Percentiles rank a stretch among this genome's conserved stretches.
Conservation (phyloP, 768 basidiomycete genomes). For the Trichaptum fuscoviolaceum region DNA sequence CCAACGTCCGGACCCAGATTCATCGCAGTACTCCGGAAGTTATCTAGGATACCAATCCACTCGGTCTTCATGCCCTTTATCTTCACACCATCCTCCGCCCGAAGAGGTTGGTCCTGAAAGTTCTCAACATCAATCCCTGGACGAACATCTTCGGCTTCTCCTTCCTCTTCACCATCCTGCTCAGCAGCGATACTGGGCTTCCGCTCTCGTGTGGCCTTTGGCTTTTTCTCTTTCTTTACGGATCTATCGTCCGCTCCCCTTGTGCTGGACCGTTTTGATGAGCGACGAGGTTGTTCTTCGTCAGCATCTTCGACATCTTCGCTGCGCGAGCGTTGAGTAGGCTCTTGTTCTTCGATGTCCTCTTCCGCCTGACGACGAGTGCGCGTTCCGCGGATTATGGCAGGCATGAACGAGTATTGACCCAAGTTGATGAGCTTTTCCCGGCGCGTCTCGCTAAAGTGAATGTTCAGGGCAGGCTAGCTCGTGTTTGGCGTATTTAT, state of each 20-base stretch:
- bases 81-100: background rate
- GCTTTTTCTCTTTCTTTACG: background rate
- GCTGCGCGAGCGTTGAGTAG: background rate
- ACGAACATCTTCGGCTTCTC: background rate
- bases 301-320: background rate
- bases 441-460: background rate
- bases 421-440: background rate
- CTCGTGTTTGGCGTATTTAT: background rate
- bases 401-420: background rate
- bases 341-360: constrained; percentile 3
- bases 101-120: constrained; percentile 63
- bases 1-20: constrained; percentile 47
- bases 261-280: background rate
- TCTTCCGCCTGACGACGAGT: background rate
- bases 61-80: background rate
- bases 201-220: background rate
- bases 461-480: background rate
- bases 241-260: background rate
- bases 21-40: constrained; percentile 54
- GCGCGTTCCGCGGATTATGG: background rate
- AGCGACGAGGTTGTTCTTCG: background rate
- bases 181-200: background rate
- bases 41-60: constrained; percentile 32
- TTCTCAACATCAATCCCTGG: constrained; percentile 49
- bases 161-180: background rate